These are phyloP conservation scores for Penicillium italicum DNA, from an alignment of 2,329 filamentous ascomycete genomes.

Conservation along the genomic window DNA sequence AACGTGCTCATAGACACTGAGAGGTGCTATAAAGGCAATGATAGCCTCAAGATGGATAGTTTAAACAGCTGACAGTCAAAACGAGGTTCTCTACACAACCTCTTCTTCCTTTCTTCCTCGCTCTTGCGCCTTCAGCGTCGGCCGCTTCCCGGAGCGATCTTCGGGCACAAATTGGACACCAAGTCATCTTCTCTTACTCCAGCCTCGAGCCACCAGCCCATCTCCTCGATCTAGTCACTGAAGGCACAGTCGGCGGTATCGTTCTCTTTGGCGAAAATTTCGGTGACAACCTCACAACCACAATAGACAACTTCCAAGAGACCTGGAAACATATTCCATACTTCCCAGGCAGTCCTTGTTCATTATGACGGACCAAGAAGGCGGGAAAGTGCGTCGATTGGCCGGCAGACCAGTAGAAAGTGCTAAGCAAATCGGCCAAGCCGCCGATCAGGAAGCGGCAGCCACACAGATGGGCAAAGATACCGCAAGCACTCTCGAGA, in stretches of 20 bases:
- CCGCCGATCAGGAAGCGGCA: constrained; percentile 12
- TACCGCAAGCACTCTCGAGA: constrained; percentile 19
- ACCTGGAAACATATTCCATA: constrained; percentile 20
- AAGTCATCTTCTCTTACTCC: constrained; percentile 34
- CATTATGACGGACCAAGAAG: constrained; percentile 36
- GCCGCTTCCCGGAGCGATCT: constrained; percentile 4
- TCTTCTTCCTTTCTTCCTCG: constrained; percentile 3
- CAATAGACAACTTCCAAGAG: constrained; percentile 23
- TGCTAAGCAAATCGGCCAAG: constrained; percentile 26
- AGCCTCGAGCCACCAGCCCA: constrained; percentile 25
- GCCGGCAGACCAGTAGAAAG: constrained; percentile 25
- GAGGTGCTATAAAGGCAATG: not conserved
- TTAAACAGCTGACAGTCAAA: not conserved
- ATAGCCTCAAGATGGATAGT: not conserved
- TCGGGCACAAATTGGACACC: constrained; percentile 21
- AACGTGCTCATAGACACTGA: not conserved
- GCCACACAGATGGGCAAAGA: constrained; percentile 23
- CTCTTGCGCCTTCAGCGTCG: not conserved
- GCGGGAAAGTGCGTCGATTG: constrained; percentile 28
- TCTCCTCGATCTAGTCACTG: constrained; percentile 24
- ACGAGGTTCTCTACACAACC: constrained; percentile 5
- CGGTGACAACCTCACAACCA: constrained; percentile 20
- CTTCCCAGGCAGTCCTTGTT: constrained; percentile 25
- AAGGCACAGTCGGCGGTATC: constrained; percentile 32
- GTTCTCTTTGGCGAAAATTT: constrained; percentile 33